These are phyloP conservation scores for Dillenia suffruticosa DNA, from an alignment of 164 flowering plant species.

Conservation along the genomic window DNA sequence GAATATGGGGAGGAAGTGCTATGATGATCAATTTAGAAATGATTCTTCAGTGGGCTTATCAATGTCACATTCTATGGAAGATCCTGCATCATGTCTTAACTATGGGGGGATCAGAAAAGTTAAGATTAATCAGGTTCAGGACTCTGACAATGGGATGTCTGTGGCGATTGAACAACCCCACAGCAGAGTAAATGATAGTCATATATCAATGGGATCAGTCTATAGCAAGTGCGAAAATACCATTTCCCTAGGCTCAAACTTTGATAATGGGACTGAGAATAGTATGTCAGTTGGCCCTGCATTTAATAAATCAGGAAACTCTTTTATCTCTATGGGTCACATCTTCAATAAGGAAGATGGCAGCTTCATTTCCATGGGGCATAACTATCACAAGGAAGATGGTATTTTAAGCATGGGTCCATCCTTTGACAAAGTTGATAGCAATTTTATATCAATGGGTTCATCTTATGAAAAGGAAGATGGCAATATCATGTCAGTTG, in stretches of 20 bases:
- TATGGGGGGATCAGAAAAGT: constrained; percentile 42
- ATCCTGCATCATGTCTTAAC: constrained; percentile 22
- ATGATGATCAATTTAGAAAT: constrained; percentile 26
- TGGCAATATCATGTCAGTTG: not conserved
- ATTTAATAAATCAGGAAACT: constrained; percentile 11
- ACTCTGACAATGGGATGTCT: constrained; percentile 24
- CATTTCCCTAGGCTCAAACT: constrained; percentile 20
- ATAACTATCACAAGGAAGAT: constrained; percentile 1
- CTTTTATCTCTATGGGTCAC: constrained; percentile 26
- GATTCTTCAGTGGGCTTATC: constrained; percentile 30
- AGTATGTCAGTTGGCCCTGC: constrained; percentile 15
- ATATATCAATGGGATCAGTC: constrained; percentile 13
- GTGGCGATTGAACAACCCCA: constrained; percentile 18
- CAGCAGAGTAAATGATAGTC: constrained; percentile 14
- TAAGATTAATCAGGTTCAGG: constrained; percentile 37
- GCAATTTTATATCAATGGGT: not conserved
- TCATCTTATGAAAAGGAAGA: not conserved
- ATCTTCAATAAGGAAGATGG: constrained; percentile 21
- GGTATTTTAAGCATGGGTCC: not conserved
- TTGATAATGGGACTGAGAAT: constrained; percentile 16
- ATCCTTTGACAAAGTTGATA: not conserved
- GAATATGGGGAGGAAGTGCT: constrained; percentile 28
- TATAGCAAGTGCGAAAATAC: constrained; percentile 16
- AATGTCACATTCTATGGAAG: constrained; percentile 32
- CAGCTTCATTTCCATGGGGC: constrained; percentile 9